phyloP scores from a whole-genome alignment of 805 yeast species.

The Yamadazyma endophytica region DNA sequence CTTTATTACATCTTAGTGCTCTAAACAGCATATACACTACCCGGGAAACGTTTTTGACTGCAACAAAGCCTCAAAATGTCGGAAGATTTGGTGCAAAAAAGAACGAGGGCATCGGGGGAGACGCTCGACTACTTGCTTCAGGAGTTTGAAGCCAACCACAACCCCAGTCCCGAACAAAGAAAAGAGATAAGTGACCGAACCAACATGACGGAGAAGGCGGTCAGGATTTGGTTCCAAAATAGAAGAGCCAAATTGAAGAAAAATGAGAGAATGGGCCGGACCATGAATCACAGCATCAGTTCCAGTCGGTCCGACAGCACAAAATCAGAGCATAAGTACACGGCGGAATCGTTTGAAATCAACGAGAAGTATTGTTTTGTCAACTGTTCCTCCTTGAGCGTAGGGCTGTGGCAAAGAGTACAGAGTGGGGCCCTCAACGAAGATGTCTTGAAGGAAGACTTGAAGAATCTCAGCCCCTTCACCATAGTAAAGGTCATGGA shows the following conservation, averaged over 20 bases:
- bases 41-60: no score
- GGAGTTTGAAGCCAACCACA: slow-evolving; percentile 69
- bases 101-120: slow-evolving; percentile 78
- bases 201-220: slow-evolving; percentile 83
- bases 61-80: no score
- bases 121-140: slow-evolving; percentile 62
- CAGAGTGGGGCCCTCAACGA: slow-evolving; percentile 54
- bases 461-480: slow-evolving; percentile 63
- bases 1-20: no score
- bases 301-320: slow-evolving; percentile 21
- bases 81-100: no score
- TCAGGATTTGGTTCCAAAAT: slow-evolving; percentile 91
- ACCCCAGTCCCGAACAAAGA: slow-evolving; percentile 70
- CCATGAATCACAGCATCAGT: slow-evolving; percentile 12
- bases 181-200: slow-evolving; percentile 67
- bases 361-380: slow-evolving; percentile 68
- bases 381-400: slow-evolving; percentile 64
- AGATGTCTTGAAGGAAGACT: slow-evolving; percentile 40
- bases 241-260: slow-evolving; percentile 76
- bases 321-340: not conserved
- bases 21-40: no score
- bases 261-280: slow-evolving; percentile 45
- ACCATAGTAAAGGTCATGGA: slow-evolving; percentile 61
- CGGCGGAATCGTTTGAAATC: slow-evolving; percentile 39
- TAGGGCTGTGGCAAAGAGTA: slow-evolving; percentile 78